Evolutionary conservation across 2,329 filamentous ascomycete genomes (phyloP).

Genomic region (Epichloe baconii): DNA sequence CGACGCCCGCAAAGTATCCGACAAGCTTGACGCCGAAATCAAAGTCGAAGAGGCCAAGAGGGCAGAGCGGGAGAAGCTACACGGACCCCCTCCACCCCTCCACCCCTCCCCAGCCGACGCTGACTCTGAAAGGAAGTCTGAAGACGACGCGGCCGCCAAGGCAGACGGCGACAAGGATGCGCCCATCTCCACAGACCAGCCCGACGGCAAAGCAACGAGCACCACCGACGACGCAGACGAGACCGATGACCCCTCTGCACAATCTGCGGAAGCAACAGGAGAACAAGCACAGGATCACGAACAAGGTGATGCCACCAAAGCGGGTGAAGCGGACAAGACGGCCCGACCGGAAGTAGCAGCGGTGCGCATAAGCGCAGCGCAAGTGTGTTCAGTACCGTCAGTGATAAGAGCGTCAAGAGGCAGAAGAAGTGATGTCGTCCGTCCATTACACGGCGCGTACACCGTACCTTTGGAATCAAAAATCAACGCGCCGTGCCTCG

Average conservation of each 20-base stretch:
- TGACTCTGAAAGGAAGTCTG: background rate
- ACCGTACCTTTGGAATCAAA: constrained; percentile 4
- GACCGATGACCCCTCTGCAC: background rate
- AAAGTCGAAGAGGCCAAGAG: constrained; percentile 45
- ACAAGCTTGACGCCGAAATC: constrained; percentile 65
- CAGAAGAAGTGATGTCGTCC: constrained; percentile 33
- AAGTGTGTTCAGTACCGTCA: constrained; percentile 60
- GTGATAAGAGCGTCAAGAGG: constrained; percentile 49
- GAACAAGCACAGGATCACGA: background rate
- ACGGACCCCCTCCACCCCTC: constrained; percentile 3
- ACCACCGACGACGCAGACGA: constrained; percentile 6
- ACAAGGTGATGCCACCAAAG: background rate
- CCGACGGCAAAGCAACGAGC: constrained; percentile 9
- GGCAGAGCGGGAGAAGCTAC: constrained; percentile 33
- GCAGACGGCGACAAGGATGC: constrained; percentile 7
- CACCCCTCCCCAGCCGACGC: background rate
- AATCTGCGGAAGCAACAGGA: constrained; percentile 8
- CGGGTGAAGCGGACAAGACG: constrained; percentile 16
- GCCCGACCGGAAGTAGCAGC: constrained; percentile 25
- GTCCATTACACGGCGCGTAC: constrained; percentile 8
- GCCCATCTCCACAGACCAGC: constrained; percentile 7
- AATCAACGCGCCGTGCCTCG: constrained; percentile 7
- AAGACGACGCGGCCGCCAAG: background rate
- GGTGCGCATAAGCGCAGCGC: constrained; percentile 62
- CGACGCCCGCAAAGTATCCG: constrained; percentile 59